Base-by-base conservation (phyloP, 1,284 basidiomycete species). In the Sanguinoderma infundibulare region DNA sequence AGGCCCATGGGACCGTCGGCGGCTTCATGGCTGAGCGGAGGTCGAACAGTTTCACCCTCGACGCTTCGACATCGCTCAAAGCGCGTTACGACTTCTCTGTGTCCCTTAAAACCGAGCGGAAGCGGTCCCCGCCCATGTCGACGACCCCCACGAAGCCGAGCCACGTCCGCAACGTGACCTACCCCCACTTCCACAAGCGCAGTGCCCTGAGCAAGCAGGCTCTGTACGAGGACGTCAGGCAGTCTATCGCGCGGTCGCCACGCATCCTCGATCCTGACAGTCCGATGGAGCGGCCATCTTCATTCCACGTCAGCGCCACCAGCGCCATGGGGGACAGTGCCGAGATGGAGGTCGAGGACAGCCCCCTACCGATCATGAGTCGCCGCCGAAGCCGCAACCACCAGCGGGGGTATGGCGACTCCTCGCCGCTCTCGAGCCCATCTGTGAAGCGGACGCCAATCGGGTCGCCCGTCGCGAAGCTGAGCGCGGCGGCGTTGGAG, bases 41-140 rank as follows among this genome's bases (percentile, higher is more conserved):
- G 49, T 3, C 49, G 3, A 59, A 26, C 39, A 64, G 65, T 52
- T 73, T 73, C 68, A 71, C 71, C 28, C 72, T 77, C 56, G 72
- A 69, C 57, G 70, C 73, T 14, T 70, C 70, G 0, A 74, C 72
- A 44, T 71, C 81, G 32, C 70, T 84, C 35, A 76, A 83, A 0
- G 74, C 81, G 24, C 80, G 86, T 49, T 87, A 90, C 68, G 83
- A 88, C 67, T 83, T 87, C 56, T 74, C 78, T 2, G 74, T 77
- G 14, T 83, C 87, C 0, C 70, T 81, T 60, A 82, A 82, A 70
- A 77, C 74, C 15, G 76, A 81, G 22, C 81, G 80, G 80, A 77
- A 70, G 65, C 64, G 69, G 4, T 60, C 70, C 39, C 50, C 72
- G 55, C 63, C 71, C 39, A 39, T 44, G 30, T 54, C 57, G 12